Base-by-base conservation (phyloP, 805 yeast species). In the Soucietia sequanensis region DNA sequence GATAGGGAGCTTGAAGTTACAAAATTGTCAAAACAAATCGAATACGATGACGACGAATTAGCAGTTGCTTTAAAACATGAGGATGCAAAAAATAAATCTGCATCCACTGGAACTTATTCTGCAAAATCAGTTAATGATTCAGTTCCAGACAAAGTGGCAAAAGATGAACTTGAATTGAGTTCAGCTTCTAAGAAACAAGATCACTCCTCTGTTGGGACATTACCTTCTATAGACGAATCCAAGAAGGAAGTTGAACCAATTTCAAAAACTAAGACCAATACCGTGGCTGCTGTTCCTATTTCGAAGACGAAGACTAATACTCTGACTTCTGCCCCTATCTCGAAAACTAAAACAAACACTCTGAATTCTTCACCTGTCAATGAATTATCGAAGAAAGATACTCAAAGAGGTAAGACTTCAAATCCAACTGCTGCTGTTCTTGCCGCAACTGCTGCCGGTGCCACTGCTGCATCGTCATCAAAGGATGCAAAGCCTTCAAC, bases 1-100 rank as follows among this genome's bases (percentile, higher is more conserved):
- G 59, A 54, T 10, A 45, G 65, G 35, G 65, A 62, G 38, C 44
- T 52, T 26, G 66, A 62, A 41, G 62, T 58, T 25, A 49, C 58
- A 2, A 46, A 44, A 15, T 58, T 62, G 36, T 40, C 64, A 13
- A 54, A 53, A 36, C 62, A 58, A 41, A 56, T 60, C 30, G 63
- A 60, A 41, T 46, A 47, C 30, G 66, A 58, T 41, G 65, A 57
- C 28, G 43, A 43, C 11, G 65, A 57, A 24, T 54, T 57, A 33
- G 39, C 36, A 30, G 31, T 27, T 23, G 33, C 33, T 6, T 23
- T 41, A 19, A 28, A 22, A 11, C 35, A 42, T 20, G 37, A 25
- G 13, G 31, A 35, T 5, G 30, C 8, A n/a, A n/a, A n/a, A n/a
- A n/a, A n/a, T 11, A 14, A 21, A 21, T 9, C 4, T 16, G 21